Conservation (phyloP, 495 filamentous ascomycete genomes). For the Neurospora sp. region DNA sequence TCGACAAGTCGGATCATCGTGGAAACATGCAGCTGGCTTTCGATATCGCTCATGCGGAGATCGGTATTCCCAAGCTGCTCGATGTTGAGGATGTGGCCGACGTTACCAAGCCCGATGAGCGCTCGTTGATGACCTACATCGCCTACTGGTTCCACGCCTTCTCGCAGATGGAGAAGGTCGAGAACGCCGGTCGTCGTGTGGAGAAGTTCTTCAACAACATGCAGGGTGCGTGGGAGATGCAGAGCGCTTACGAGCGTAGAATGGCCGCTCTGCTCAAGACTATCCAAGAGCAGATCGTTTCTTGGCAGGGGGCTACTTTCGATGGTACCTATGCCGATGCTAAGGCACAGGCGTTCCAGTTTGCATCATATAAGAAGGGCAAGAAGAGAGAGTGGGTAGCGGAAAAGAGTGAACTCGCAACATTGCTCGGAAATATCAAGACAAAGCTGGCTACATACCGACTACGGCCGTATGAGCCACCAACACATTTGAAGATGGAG, state of each 20-base stretch:
- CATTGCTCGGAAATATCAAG: conserved; percentile 95
- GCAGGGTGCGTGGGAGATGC: conserved; percentile 99
- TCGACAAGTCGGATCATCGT: conserved; percentile 90
- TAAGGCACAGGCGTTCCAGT: conserved; percentile 72
- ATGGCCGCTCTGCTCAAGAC: conserved; percentile 69
- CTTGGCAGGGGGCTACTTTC: conserved; percentile 72
- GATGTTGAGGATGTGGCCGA: conserved; percentile 98
- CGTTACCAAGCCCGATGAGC: conserved; percentile 89
- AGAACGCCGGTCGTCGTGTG: conserved; percentile 90
- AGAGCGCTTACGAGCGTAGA: conserved; percentile 82
- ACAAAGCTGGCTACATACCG: conserved; percentile 95
- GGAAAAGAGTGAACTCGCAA: conserved; percentile 90
- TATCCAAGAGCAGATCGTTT: conserved; percentile 59
- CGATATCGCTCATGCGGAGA: conserved; percentile 89
- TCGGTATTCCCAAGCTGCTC: conserved; percentile 89
- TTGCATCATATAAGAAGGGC: conserved; percentile 77
- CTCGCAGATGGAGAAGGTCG: conserved; percentile 93
- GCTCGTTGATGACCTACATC: conserved; percentile 97
- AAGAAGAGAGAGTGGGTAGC: conserved; percentile 91
- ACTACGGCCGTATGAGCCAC: conserved; percentile 82
- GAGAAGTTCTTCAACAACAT: conserved; percentile 98
- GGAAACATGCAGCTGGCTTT: conserved; percentile 98
- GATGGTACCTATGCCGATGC: conserved; percentile 89
- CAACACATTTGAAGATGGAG: conserved; percentile 66
- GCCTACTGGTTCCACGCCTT: conserved; percentile 99